These are phyloP conservation scores for Chalciporus sp. DNA, from an alignment of 1,284 basidiomycete genomes.

Conservation along the genomic window DNA sequence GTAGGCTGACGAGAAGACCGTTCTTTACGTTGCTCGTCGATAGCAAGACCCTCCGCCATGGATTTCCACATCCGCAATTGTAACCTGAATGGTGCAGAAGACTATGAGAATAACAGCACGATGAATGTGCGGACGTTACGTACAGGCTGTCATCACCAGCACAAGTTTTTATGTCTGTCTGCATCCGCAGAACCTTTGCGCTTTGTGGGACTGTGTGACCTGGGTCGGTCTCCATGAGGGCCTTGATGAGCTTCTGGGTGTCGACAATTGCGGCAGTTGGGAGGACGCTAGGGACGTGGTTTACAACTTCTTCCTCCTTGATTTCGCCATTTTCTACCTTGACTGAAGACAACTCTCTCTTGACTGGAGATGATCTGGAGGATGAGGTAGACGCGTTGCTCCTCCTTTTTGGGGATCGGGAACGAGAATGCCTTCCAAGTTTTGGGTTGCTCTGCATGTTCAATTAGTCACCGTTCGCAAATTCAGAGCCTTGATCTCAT, in stretches of 20 bases:
- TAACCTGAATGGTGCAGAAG: constrained; percentile 16
- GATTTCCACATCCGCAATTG: constrained; percentile 34
- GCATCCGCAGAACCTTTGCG: constrained; percentile 30
- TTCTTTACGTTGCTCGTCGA: constrained; percentile 32
- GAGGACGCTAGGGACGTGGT: not conserved
- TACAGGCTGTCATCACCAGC: constrained; percentile 38
- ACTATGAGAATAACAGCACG: not conserved
- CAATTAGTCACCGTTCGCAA: not conserved
- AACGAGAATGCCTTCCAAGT: constrained; percentile 4
- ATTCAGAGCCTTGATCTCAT: not conserved
- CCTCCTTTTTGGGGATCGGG: constrained; percentile 3
- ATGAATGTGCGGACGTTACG: not conserved
- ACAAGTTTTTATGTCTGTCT: constrained; percentile 28
- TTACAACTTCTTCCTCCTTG: not conserved
- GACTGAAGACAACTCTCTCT: not conserved
- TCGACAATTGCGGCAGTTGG: constrained; percentile 26
- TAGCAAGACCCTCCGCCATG: constrained; percentile 34
- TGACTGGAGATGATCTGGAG: not conserved
- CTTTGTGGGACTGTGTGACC: constrained; percentile 28
- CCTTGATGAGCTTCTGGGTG: constrained; percentile 26
- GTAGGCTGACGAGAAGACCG: constrained; percentile 19
- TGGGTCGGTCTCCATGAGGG: constrained; percentile 27
- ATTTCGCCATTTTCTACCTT: not conserved
- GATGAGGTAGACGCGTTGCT: not conserved
- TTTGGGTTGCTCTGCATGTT: constrained; percentile 10